Evolutionary conservation across 495 filamentous ascomycete species (phyloP).

Genomic region (Hypoxylon intermedium): DNA sequence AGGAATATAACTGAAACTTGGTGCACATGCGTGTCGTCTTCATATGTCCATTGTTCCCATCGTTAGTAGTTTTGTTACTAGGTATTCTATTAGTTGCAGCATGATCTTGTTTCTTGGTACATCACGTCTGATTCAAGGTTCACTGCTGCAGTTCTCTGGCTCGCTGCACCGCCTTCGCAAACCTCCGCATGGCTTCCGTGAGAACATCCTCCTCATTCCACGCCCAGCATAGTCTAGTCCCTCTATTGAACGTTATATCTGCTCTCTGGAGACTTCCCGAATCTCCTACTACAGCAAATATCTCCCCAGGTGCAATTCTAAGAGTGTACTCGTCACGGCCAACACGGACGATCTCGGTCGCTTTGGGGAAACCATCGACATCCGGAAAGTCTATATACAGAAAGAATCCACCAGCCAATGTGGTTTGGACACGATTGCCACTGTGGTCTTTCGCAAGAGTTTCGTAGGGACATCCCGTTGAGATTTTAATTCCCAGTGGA

Average conservation of each 20-base stretch:
- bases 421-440: slow-evolving; percentile 14
- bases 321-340: slow-evolving; percentile 62
- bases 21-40: too few species aligned
- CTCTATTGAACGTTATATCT: slow-evolving; percentile 50
- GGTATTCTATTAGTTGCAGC: too few species aligned
- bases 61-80: too few species aligned
- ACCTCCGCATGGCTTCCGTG: slow-evolving; percentile 64
- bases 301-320: slow-evolving; percentile 61
- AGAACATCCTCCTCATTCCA: slow-evolving; percentile 69
- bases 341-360: slow-evolving; percentile 56
- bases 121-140: too few species aligned
- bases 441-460: slow-evolving; percentile 12
- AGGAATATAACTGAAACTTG: too few species aligned
- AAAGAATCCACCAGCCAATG: slow-evolving; percentile 71
- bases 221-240: slow-evolving; percentile 70
- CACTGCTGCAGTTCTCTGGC: background rate
- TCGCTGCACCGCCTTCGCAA: slow-evolving; percentile 45
- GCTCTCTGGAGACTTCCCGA: slow-evolving; percentile 42
- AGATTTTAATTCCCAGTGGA: slow-evolving; percentile 65
- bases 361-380: slow-evolving; percentile 47
- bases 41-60: too few species aligned
- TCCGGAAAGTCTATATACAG: slow-evolving; percentile 70
- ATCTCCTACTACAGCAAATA: slow-evolving; percentile 69
- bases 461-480: slow-evolving; percentile 24
- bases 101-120: too few species aligned